Percentiles rank a stretch among this genome's conserved stretches.
These are phyloP conservation scores for Extremus antarcticus DNA, from an alignment of 495 filamentous ascomycete species.

Conservation along the genomic window DNA sequence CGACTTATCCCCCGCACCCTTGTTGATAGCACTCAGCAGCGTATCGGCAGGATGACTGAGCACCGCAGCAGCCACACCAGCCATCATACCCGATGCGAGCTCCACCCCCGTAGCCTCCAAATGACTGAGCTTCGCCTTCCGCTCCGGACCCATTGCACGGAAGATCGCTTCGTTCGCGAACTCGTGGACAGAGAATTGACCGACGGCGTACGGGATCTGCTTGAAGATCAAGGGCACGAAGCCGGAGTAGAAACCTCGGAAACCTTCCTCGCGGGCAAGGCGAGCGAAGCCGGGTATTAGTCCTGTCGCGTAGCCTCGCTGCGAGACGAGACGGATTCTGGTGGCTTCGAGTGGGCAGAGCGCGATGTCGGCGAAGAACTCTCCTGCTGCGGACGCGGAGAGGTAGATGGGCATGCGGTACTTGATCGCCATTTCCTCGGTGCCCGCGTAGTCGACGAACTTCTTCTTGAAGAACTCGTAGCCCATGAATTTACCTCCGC, in stretches of 20 bases:
- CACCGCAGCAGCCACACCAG: not conserved
- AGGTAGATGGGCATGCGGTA: constrained; percentile 33
- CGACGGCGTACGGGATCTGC: constrained; percentile 26
- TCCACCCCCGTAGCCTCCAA: not conserved
- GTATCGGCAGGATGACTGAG: constrained; percentile 2
- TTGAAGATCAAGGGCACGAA: constrained; percentile 33
- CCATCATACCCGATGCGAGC: not conserved
- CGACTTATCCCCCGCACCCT: not conserved
- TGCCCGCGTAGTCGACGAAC: constrained; percentile 30
- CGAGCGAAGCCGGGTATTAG: constrained; percentile 28
- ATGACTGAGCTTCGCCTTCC: constrained; percentile 1
- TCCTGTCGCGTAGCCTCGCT: constrained; percentile 31
- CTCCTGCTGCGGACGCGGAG: constrained; percentile 25
- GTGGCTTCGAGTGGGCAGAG: constrained; percentile 36
- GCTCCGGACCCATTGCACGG: not conserved
- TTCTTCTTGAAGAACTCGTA: constrained; percentile 35
- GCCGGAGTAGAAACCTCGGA: constrained; percentile 31
- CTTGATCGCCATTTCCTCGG: constrained; percentile 24
- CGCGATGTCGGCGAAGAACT: constrained; percentile 35
- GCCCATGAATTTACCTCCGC: constrained; percentile 32
- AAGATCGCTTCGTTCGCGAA: constrained; percentile 2
- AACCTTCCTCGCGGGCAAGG: constrained; percentile 26
- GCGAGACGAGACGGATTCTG: constrained; percentile 33
- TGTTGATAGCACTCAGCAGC: not conserved
- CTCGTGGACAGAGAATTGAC: not conserved